Evolutionary conservation across 345 rosid species (phyloP), one percentile per base, ranked within the genome.

Genomic region (Hibiscus trionum): DNA sequence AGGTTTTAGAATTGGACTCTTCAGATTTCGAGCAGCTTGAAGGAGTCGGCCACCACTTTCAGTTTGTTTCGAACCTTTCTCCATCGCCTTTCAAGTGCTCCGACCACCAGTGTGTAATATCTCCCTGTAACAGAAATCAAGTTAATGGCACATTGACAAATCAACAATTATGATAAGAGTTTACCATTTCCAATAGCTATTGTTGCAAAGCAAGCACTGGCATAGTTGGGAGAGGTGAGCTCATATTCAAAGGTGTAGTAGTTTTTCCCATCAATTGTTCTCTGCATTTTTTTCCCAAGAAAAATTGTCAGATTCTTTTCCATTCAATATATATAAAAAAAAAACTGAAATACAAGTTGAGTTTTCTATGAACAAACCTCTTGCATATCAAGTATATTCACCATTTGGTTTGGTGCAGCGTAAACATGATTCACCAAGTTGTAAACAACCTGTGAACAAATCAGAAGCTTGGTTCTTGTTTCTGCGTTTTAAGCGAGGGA

Each of bases 11-110:
- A 6, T 24, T 21, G 17, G 31, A 29, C 0, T 44, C 12, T 2
- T 88, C 80, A 86, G 71, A 87, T 86, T 27, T 91, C 80, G 37
- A 89, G 84, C 75, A 89, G 79, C 78, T 72, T 83, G 84, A 87
- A 87, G 70, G 97, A 89, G 77, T 91, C 94, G 1, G 94, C 92
- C 4, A 89, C 93, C 53, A 88, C 91, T 82, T 87, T 82, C 61
- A 89, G 93, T 81, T 79, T 82, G 46, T 87, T 83, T 42, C 89
- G 85, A 31, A 84, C 58, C 77, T 83, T 79, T 77, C 79, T 87
- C 97, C 93, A 89, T 26, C 94, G 77, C 64, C 94, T 86, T 65
- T 89, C 97, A 1, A 87, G 86, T 15, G 94, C 97, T 70, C 80
- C 94, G 3, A 89, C 94, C 8, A 80, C 82, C 71, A 91, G 75